Base-by-base conservation (phyloP, 345 rosid genomes). In the Ricinus communis region DNA sequence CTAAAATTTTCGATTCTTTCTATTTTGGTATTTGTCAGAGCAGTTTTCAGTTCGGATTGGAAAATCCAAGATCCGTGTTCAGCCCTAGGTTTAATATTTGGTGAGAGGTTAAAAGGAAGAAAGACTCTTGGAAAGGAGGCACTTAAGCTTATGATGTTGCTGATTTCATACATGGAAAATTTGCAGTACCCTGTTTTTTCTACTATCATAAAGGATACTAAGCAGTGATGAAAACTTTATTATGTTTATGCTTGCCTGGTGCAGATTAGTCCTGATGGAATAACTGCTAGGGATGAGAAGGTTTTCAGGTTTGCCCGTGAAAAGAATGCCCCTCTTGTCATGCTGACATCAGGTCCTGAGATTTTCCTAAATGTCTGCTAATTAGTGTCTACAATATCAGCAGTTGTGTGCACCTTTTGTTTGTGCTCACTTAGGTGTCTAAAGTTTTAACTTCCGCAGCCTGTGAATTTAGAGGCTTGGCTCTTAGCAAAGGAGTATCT, bases 341-440 rank as follows among this genome's bases (percentile, higher is more conserved):
- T 94, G 97, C 82, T 91, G 74, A 91, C 98, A 31, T 94, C 98
- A 87, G 98, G 97, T 93, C 64, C 15, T 22, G 43, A 60, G 18
- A 22, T 46, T 8, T 21, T 33, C 24, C 40, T 28, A 3, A 27
- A 33, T 43, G 55, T 43, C 57, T 41, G n/a, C 41, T 14, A 19
- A 41, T 56, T 41, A 16, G 15, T 69, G 65, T 2, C n/a, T 13
- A 21, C 27, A 66, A 18, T 13, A 0, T 43, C 14, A 38, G 40
- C 5, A 60, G 27, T 49, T 60, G 50, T 8, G 10, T 33, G 16
- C 24, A 36, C 51, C 12, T 38, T 28, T 25, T 5, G 10, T 21
- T 60, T 45, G 28, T 46, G 51, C 61, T n/a, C 25, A 51, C 40
- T 25, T 62, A 24, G 22, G n/a, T 16, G 22, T 40, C 13, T 13